phyloP scores from a whole-genome alignment of 257 asterid species.

The Thymus quinquecostatus region DNA sequence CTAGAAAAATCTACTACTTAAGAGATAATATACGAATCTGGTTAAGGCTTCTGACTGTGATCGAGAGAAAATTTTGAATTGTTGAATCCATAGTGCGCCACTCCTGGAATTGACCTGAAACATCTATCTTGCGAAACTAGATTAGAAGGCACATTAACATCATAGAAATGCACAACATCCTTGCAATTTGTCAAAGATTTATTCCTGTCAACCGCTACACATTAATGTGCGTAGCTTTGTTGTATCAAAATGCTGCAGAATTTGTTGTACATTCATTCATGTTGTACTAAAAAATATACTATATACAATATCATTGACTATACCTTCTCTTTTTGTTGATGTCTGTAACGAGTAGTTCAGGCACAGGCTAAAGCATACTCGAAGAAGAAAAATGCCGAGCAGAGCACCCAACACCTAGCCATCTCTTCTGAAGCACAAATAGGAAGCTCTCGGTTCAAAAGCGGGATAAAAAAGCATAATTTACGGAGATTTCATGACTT shows the following conservation, averaged over 20 bases:
- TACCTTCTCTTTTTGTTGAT: constrained; percentile 23
- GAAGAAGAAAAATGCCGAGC: constrained; percentile 48
- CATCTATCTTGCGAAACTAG: background rate
- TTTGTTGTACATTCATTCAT: background rate
- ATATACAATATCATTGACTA: constrained; percentile 1
- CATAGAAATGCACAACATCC: background rate
- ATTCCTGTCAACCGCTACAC: background rate
- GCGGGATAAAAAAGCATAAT: constrained; percentile 66
- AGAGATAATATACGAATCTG: background rate
- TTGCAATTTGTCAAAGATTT: background rate
- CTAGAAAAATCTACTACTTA: constrained; percentile 3
- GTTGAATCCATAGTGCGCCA: background rate
- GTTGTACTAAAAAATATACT: background rate
- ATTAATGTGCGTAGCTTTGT: background rate
- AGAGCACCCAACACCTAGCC: constrained; percentile 34
- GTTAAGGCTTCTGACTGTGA: background rate
- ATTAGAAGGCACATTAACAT: constrained; percentile 16
- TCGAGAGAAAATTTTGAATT: background rate
- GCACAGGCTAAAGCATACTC: constrained; percentile 66
- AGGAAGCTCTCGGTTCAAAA: constrained; percentile 65
- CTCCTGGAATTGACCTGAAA: background rate
- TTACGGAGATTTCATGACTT: constrained; percentile 50
- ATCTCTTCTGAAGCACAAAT: constrained; percentile 36
- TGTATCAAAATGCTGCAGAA: background rate
- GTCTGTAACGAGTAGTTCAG: constrained; percentile 60